phyloP scores from a whole-genome alignment of 345 rosid genomes.

The Ailanthus altissimus region DNA sequence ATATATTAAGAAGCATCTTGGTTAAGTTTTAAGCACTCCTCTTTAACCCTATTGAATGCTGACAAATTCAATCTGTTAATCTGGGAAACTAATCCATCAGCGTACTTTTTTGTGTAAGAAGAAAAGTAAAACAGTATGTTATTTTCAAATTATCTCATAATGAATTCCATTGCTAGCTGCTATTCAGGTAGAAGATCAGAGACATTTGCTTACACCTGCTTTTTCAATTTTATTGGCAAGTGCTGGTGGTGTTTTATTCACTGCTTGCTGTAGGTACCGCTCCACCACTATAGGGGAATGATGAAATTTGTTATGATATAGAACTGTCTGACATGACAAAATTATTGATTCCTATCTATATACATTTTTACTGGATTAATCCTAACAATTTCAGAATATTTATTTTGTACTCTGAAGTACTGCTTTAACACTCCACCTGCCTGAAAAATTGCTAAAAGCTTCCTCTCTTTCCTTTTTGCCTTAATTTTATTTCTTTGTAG shows the following conservation, averaged over 20 bases:
- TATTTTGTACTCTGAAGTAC: background rate
- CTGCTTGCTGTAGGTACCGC: background rate
- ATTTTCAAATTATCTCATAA: background rate
- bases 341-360: background rate
- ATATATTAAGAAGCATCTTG: background rate
- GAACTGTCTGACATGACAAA: background rate
- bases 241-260: background rate
- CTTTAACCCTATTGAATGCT: background rate
- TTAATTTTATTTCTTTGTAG: background rate
- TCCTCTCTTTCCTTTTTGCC: background rate
- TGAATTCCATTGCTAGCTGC: conserved; percentile 1
- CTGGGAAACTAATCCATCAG: background rate
- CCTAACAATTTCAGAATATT: background rate
- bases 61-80: background rate
- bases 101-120: background rate
- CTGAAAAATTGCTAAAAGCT: conserved; percentile 3
- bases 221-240: conserved; percentile 1
- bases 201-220: conserved; percentile 1
- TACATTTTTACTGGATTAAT: background rate
- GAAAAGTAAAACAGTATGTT: background rate
- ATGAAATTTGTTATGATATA: background rate
- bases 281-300: background rate
- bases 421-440: background rate
- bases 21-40: background rate
- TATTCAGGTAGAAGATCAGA: conserved; percentile 6